Base-by-base conservation (phyloP, 2,329 filamentous ascomycete species). In the Stagonosporopsis rhizophila region DNA sequence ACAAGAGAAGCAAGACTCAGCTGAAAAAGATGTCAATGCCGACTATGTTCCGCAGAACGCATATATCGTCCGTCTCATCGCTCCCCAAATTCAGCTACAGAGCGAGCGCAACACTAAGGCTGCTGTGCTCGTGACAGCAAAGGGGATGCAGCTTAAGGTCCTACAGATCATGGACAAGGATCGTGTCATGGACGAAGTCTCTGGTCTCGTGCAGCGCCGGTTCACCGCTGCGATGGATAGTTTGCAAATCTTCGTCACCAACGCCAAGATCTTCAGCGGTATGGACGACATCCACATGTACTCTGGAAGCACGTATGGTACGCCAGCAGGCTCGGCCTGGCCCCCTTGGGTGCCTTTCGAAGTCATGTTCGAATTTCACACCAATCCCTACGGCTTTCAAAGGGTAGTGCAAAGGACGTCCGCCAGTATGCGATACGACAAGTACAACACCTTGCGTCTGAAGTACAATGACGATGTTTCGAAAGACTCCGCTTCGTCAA, bases 291-390 rank as follows among this genome's bases (percentile, higher is more conserved):
- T 97, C 49, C 92, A 95, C 49, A 89, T 96, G 82, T 98, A 99
- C 74, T 93, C 94, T 20, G 94, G 92, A 49, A 96, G 94, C 76
- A 89, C 88, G 57, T 99, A 99, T 70, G 96, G 96, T 34, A 89
- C 92, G 27, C 87, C 91, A 37, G 83, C 85, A 32, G 92, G 92
- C 9, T 91, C 92, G 3, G 88, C 91, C 15, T 99, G 96, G 95
- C 95, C 95, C 11, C 95, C 95, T 0, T 99, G 95, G 95, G 91
- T 98, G 42, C 95, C 95, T 0, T 89, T 99, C 80, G 95, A 99
- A 77, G 91, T 96, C 67, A 97, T 99, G 89, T 97, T 96, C 69
- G 93, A 98, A 75, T 99, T 97, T 76, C 82, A 94, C 62, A 85
- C 90, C 6, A 93, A 96, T 74, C 94, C 95, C 0, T 96, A 96